Conservation (phyloP, 441 rosid genomes). For the Breynia disticha region DNA sequence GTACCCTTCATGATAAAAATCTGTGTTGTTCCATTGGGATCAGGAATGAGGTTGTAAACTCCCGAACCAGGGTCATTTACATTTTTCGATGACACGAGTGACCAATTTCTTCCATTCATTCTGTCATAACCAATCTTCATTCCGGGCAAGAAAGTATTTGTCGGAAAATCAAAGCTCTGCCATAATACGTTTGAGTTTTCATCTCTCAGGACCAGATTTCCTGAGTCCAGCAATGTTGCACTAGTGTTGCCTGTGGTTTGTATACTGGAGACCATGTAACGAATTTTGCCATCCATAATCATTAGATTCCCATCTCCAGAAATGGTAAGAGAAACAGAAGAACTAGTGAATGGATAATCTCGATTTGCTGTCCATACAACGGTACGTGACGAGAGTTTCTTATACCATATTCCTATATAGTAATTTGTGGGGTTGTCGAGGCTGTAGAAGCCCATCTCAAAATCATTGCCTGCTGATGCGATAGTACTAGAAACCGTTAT, state of each 20-base stretch:
- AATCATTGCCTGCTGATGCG: neutral
- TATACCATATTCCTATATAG: neutral
- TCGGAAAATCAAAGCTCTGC: slow-evolving; percentile 5
- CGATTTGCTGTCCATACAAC: neutral
- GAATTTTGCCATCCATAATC: neutral
- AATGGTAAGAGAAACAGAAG: neutral
- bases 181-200: slow-evolving; percentile 13
- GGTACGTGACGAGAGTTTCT: neutral
- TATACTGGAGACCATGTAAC: neutral
- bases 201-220: slow-evolving; percentile 22
- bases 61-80: slow-evolving; percentile 13
- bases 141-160: slow-evolving; percentile 25
- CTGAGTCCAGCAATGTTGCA: slow-evolving; percentile 7
- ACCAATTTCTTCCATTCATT: slow-evolving; percentile 5
- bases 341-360: neutral
- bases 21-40: neutral
- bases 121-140: slow-evolving; percentile 17
- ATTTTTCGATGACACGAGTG: slow-evolving; percentile 22
- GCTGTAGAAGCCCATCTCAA: neutral
- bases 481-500: neutral
- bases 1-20: neutral
- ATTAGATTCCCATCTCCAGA: neutral
- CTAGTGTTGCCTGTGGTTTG: neutral
- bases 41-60: slow-evolving; percentile 7
- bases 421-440: neutral